phyloP scores from a whole-genome alignment of 768 basidiomycete species.

The Clavaria fumosa region DNA sequence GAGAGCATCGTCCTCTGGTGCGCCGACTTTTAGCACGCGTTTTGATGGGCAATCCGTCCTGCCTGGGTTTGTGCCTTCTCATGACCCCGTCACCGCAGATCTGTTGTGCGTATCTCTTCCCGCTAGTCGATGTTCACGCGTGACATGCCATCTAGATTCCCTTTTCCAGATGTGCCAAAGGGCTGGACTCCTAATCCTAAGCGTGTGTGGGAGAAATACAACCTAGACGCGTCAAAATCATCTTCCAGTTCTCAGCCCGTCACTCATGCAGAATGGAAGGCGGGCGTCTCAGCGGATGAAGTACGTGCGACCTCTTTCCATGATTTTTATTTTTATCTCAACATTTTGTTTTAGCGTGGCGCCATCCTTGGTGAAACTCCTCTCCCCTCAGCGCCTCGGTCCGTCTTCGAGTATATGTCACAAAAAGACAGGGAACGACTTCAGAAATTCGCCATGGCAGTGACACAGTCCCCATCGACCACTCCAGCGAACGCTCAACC shows the following conservation, averaged over 20 bases:
- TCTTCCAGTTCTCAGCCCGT: slow-evolving; percentile 12
- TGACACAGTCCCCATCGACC: too few relatives aligned
- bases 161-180: slow-evolving; percentile 63
- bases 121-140: background rate
- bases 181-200: slow-evolving; percentile 80
- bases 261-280: slow-evolving; percentile 37
- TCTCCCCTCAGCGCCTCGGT: slow-evolving; percentile 51
- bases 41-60: slow-evolving; percentile 63
- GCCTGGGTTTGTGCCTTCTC: slow-evolving; percentile 59
- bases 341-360: slow-evolving; percentile 54
- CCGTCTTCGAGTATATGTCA: slow-evolving; percentile 90
- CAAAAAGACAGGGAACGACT: slow-evolving; percentile 83
- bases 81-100: slow-evolving; percentile 54
- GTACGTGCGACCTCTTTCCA: slow-evolving; percentile 23
- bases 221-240: slow-evolving; percentile 15
- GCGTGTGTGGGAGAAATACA: slow-evolving; percentile 49
- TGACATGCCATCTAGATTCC: slow-evolving; percentile 41
- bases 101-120: slow-evolving; percentile 33
- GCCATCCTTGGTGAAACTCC: slow-evolving; percentile 69
- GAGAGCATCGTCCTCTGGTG: slow-evolving; percentile 17
- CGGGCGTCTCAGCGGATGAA: slow-evolving; percentile 51
- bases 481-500: slow-evolving; percentile 15
- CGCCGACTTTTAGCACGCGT: slow-evolving; percentile 42
- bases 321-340: slow-evolving; percentile 6
- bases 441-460: slow-evolving; percentile 37